Evolutionary conservation across 2,329 filamentous ascomycete genomes (phyloP).

Genomic region (Clarireedia hainanense): DNA sequence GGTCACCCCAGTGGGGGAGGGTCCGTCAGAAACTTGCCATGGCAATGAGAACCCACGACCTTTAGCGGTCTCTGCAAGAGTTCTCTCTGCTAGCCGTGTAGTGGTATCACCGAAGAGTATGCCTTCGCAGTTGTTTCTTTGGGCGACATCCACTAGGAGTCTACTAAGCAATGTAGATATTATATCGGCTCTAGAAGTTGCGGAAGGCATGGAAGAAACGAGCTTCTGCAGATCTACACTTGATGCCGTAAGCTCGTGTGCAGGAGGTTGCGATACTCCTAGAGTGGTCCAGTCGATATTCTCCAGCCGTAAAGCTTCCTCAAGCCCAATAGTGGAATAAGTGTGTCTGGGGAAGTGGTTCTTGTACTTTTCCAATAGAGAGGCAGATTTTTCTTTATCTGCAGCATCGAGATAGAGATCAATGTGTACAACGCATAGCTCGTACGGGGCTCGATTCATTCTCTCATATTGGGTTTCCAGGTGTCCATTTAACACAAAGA

Average conservation of each 20-base stretch:
- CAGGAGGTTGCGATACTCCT: slow-evolving; percentile 12
- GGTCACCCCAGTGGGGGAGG: slow-evolving; percentile 20
- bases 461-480: slow-evolving; percentile 56
- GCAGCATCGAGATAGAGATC: slow-evolving; percentile 27
- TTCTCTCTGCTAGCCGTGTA: slow-evolving; percentile 77
- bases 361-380: slow-evolving; percentile 40
- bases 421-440: slow-evolving; percentile 51
- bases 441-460: slow-evolving; percentile 58
- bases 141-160: slow-evolving; percentile 60
- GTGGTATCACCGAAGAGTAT: slow-evolving; percentile 82
- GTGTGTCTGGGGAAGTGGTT: slow-evolving; percentile 56
- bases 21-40: slow-evolving; percentile 72
- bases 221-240: slow-evolving; percentile 38
- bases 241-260: slow-evolving; percentile 13
- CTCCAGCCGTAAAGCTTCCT: slow-evolving; percentile 46
- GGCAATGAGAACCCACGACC: slow-evolving; percentile 79
- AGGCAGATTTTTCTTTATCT: slow-evolving; percentile 22
- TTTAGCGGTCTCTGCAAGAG: slow-evolving; percentile 82
- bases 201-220: slow-evolving; percentile 52
- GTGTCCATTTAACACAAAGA: slow-evolving; percentile 68
- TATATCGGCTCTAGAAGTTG: slow-evolving; percentile 71
- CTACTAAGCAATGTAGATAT: slow-evolving; percentile 62
- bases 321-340: slow-evolving; percentile 57
- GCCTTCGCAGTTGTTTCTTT: slow-evolving; percentile 52
- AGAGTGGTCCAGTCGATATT: slow-evolving; percentile 48